Conservation (phyloP, 495 filamentous ascomycete species). For the Pyrenula massariospora region DNA sequence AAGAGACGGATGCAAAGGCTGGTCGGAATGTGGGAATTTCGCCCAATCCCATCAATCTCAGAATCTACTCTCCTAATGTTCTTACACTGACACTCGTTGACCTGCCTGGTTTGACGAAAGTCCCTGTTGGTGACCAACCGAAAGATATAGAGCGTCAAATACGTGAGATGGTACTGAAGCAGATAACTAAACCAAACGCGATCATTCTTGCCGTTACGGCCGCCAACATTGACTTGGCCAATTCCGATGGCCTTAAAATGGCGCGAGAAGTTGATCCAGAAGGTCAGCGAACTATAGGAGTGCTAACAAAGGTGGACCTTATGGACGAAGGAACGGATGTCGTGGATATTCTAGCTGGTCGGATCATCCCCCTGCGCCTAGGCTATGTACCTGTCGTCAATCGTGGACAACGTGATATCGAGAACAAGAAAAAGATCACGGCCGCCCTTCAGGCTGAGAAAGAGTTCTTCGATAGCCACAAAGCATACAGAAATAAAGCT, state of each 20-base stretch:
- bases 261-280: slow-evolving; percentile 96
- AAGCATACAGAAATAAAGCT: slow-evolving; percentile 96
- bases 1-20: slow-evolving; percentile 94
- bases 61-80: slow-evolving; percentile 97
- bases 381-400: slow-evolving; percentile 99
- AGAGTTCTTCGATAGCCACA: slow-evolving; percentile 96
- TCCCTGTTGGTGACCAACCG: slow-evolving; percentile 96
- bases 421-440: slow-evolving; percentile 90
- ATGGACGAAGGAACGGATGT: slow-evolving; percentile 99
- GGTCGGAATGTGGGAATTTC: slow-evolving; percentile 95
- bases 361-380: slow-evolving; percentile 89
- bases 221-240: slow-evolving; percentile 95
- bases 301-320: slow-evolving; percentile 96
- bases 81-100: slow-evolving; percentile 96
- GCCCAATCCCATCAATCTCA: slow-evolving; percentile 87
- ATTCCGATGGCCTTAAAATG: slow-evolving; percentile 95
- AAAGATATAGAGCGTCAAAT: slow-evolving; percentile 98
- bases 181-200: slow-evolving; percentile 95
- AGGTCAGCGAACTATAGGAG: slow-evolving; percentile 95
- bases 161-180: slow-evolving; percentile 95
- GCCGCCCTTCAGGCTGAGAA: slow-evolving; percentile 89
- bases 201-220: slow-evolving; percentile 96
- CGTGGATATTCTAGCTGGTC: slow-evolving; percentile 95
- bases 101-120: slow-evolving; percentile 93
- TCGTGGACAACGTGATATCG: slow-evolving; percentile 96